A percentile compares a stretch with the other conserved stretches of the same genome.
Evolutionary conservation across 441 rosid genomes (phyloP).

Genomic region (Sinapis alba): DNA sequence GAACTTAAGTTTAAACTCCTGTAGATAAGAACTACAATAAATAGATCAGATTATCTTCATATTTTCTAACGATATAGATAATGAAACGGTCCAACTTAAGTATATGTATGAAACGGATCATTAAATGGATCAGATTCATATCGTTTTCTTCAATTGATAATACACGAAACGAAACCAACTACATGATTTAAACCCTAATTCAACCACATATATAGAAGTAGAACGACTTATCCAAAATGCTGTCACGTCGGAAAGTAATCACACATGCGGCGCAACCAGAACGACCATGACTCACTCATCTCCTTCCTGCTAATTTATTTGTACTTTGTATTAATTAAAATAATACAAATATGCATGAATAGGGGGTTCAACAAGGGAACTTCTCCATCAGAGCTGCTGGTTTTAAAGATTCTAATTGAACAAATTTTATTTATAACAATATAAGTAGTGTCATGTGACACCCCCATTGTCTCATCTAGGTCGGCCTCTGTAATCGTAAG

Average conservation of each 20-base stretch:
- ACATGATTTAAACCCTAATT: constrained; percentile 1
- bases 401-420: too few species aligned
- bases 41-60: neutral
- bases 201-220: constrained; percentile 8
- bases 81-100: constrained; percentile 9
- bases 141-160: neutral
- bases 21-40: constrained; percentile 32
- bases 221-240: constrained; percentile 18
- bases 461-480: too few species aligned
- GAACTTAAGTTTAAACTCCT: neutral
- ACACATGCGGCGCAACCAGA: constrained; percentile 26
- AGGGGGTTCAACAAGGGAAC: too few species aligned
- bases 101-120: neutral
- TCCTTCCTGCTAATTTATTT: neutral
- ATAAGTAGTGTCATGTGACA: too few species aligned
- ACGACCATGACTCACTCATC: constrained; percentile 28
- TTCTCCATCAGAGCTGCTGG: too few species aligned
- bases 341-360: constrained; percentile 6
- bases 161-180: constrained; percentile 1
- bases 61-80: constrained; percentile 25
- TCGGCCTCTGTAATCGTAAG: neutral
- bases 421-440: too few species aligned
- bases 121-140: constrained; percentile 1
- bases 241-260: constrained; percentile 32
- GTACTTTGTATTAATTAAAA: neutral